These are phyloP conservation scores for Chaetomium tenue DNA, from an alignment of 495 filamentous ascomycete genomes.

Conservation along the genomic window DNA sequence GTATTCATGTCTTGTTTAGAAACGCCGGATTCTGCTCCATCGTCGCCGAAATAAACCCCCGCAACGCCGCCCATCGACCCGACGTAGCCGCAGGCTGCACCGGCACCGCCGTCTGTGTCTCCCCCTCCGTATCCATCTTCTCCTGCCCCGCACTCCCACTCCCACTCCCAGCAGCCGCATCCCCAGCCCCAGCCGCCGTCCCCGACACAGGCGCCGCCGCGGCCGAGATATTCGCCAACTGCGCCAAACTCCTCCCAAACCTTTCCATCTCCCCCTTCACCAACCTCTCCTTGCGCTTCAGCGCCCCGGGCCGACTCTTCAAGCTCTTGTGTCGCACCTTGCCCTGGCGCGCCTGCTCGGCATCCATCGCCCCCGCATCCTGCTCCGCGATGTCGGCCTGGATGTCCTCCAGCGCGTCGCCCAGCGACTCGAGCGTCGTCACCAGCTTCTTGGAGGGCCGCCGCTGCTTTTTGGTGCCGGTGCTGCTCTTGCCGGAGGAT, in stretches of 20 bases:
- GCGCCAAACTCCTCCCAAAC: slow-evolving; percentile 78
- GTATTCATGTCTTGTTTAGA: slow-evolving; percentile 28
- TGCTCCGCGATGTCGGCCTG: slow-evolving; percentile 38
- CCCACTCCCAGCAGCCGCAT: not conserved
- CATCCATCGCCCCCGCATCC: slow-evolving; percentile 37
- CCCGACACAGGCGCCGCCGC: not conserved
- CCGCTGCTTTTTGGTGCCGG: slow-evolving; percentile 51
- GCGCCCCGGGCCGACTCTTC: slow-evolving; percentile 68
- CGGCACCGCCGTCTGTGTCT: slow-evolving; percentile 11
- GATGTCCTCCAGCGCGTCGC: slow-evolving; percentile 69
- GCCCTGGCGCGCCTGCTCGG: slow-evolving; percentile 40
- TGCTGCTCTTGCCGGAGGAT: slow-evolving; percentile 15
- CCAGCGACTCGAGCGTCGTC: slow-evolving; percentile 71
- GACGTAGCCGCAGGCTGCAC: slow-evolving; percentile 44
- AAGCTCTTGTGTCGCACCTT: slow-evolving; percentile 68
- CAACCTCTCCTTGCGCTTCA: slow-evolving; percentile 77
- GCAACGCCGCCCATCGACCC: slow-evolving; percentile 65
- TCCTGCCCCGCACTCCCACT: not conserved
- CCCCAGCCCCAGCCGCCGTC: not conserved
- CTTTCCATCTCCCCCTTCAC: slow-evolving; percentile 75
- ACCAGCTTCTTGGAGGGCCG: slow-evolving; percentile 72
- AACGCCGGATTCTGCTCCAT: slow-evolving; percentile 74
- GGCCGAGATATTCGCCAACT: slow-evolving; percentile 43
- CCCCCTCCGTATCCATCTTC: slow-evolving; percentile 22
- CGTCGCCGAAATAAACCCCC: slow-evolving; percentile 66